Conservation (phyloP, 306 rosid genomes). For the Cicer judaicum region DNA sequence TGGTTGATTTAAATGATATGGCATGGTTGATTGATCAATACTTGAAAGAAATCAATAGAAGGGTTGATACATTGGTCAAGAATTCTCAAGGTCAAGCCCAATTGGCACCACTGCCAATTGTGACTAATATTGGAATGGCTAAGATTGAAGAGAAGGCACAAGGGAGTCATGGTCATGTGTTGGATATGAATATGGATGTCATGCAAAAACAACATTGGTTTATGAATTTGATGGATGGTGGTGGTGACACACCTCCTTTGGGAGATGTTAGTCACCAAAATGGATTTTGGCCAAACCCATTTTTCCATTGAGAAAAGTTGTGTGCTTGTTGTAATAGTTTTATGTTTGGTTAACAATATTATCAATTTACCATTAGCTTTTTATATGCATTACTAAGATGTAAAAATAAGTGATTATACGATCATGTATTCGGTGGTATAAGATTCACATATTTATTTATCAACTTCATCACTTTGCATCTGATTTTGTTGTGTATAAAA, state of each 20-base stretch:
- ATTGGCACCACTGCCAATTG: not conserved
- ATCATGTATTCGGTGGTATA: conserved; percentile 7
- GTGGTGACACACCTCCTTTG: conserved; percentile 21
- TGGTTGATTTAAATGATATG: conserved; percentile 44
- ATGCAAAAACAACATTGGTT: conserved; percentile 45
- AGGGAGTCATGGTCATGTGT: conserved; percentile 13
- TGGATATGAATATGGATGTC: not conserved
- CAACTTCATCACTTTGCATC: not conserved
- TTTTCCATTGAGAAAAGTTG: conserved; percentile 14
- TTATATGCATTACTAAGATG: not conserved
- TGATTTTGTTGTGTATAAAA: not conserved
- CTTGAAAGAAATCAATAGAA: conserved; percentile 42
- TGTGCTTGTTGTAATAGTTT: not conserved
- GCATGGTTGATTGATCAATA: conserved; percentile 46
- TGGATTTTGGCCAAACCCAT: conserved; percentile 41
- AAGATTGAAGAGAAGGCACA: conserved; percentile 22
- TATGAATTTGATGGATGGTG: conserved; percentile 33
- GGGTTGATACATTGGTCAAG: conserved; percentile 34
- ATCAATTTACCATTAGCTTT: not conserved
- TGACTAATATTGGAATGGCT: not conserved
- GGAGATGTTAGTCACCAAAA: conserved; percentile 35
- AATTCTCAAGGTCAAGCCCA: conserved; percentile 26
- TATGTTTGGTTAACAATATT: not conserved
- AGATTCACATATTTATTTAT: conserved; percentile 19
- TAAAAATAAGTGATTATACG: conserved; percentile 12